Conservation (phyloP, 345 rosid species). For the Erucastrum elatum region DNA sequence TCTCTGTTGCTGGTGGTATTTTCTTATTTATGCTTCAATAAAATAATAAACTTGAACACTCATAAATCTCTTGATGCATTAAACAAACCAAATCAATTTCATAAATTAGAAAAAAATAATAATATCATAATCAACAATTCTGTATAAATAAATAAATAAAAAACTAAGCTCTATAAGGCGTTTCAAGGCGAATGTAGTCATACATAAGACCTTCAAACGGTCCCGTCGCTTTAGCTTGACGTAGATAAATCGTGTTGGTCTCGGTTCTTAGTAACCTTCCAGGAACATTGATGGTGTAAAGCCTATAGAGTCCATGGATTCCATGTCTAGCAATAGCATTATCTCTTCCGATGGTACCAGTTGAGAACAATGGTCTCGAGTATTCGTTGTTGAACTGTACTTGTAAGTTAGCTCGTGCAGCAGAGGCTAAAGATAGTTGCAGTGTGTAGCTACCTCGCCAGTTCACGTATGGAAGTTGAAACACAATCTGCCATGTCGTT, state of each 20-base stretch:
- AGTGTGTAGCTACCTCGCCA: conserved; percentile 54
- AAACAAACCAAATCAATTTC: not conserved
- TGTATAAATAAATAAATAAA: not conserved
- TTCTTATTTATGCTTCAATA: conserved; percentile 71
- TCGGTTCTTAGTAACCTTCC: conserved; percentile 44
- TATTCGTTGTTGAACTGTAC: conserved; percentile 50
- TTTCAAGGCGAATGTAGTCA: conserved; percentile 83
- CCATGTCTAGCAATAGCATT: conserved; percentile 44
- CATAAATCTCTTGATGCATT: not conserved
- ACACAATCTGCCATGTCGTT: conserved; percentile 78
- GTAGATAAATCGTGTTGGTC: conserved; percentile 60
- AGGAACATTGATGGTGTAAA: conserved; percentile 56
- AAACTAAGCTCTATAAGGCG: conserved; percentile 38
- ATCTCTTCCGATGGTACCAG: conserved; percentile 36
- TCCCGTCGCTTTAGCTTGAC: conserved; percentile 48
- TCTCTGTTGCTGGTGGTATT: conserved; percentile 95
- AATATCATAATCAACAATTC: not conserved
- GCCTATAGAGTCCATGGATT: conserved; percentile 51
- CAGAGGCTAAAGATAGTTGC: conserved; percentile 78
- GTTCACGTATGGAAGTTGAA: conserved; percentile 42
- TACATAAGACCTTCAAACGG: conserved; percentile 73
- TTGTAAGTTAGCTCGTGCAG: conserved; percentile 54
- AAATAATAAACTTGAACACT: not conserved
- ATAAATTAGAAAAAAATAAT: not conserved
- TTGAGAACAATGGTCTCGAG: conserved; percentile 29